Percentiles rank a stretch among this genome's conserved stretches.
Conservation (phyloP, 2,329 filamentous ascomycete species). For the Apiospora arundinis region DNA sequence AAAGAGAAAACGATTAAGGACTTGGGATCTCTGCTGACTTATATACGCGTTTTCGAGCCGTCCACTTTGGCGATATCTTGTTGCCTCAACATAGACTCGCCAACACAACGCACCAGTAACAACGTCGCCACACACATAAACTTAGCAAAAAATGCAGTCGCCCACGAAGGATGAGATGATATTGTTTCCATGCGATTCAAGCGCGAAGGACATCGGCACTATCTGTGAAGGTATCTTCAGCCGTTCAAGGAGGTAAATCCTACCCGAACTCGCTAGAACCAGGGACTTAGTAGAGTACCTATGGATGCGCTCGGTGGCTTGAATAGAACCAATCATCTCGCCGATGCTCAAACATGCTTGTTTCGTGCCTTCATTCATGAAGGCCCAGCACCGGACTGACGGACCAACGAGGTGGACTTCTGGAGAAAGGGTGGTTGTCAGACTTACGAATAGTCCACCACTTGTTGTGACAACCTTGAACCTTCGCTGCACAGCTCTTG, state of each 20-base stretch:
- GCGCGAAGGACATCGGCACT: background rate
- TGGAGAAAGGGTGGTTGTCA: background rate
- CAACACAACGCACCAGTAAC: background rate
- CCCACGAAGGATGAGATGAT: background rate
- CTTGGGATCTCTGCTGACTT: constrained; percentile 12
- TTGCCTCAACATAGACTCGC: background rate
- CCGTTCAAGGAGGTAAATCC: background rate
- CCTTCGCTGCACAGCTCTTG: background rate
- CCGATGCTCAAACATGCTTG: constrained; percentile 10
- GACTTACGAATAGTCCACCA: background rate
- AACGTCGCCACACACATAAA: background rate
- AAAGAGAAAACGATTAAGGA: background rate
- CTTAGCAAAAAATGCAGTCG: background rate
- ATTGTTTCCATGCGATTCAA: constrained; percentile 5
- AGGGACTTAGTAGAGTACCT: background rate
- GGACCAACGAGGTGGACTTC: background rate
- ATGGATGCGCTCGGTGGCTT: background rate
- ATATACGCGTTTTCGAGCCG: constrained; percentile 14
- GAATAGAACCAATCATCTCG: background rate
- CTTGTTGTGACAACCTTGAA: background rate
- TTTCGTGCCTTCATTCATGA: background rate
- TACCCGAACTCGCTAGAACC: background rate
- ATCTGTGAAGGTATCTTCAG: background rate
- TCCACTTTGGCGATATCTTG: background rate
- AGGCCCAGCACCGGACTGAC: background rate